These are phyloP conservation scores for Fraxinus sp. DNA, from an alignment of 305 asterid genomes.

Conservation along the genomic window DNA sequence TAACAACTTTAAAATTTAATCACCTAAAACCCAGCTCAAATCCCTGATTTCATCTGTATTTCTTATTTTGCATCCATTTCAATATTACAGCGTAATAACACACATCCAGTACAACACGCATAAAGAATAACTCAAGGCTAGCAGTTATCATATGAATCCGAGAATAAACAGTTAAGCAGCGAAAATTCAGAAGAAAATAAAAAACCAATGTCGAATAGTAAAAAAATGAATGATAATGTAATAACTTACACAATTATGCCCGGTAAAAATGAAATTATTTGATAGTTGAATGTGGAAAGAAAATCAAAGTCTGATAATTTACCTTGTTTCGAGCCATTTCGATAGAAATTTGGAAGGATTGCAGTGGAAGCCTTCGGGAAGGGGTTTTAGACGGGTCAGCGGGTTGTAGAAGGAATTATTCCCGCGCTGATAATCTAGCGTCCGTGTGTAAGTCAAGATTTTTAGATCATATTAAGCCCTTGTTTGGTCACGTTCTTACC, in stretches of 20 bases:
- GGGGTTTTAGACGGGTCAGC: background rate
- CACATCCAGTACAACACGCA: background rate
- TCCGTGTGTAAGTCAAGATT: too few species aligned
- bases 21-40: too few species aligned
- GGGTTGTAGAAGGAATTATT: background rate
- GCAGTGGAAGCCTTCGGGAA: background rate
- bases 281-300: background rate
- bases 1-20: too few species aligned
- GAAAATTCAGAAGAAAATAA: background rate
- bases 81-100: background rate
- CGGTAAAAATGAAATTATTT: background rate
- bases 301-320: constrained; percentile 1
- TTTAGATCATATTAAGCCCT: too few species aligned
- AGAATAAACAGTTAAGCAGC: background rate
- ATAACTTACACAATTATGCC: background rate
- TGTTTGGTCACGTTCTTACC: too few species aligned
- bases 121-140: background rate
- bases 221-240: background rate
- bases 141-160: background rate
- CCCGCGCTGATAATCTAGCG: background rate
- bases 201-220: background rate
- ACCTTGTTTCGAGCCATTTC: constrained; percentile 87
- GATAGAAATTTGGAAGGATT: constrained; percentile 2
- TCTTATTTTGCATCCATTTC: background rate
- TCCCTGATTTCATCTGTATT: background rate